Percentiles rank a stretch among this genome's conserved stretches.
These are phyloP conservation scores for Xylaria flabelliformis DNA, from an alignment of 495 filamentous ascomycete genomes.

Conservation along the genomic window DNA sequence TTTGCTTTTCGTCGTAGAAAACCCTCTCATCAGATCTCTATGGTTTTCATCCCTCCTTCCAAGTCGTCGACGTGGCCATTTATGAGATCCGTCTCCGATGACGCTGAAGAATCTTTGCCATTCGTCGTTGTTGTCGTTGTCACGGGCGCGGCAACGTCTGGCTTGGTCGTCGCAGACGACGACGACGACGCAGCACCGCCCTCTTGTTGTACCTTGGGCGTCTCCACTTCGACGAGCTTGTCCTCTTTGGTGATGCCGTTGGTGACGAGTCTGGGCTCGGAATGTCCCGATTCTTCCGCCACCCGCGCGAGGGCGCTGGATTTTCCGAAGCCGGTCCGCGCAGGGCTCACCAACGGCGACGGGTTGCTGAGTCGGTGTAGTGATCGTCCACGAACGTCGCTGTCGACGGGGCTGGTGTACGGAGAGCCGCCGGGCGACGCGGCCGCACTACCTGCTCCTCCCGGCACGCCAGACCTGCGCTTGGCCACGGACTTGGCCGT, in stretches of 20 bases:
- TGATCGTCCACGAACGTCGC: constrained; percentile 58
- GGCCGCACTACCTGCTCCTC: constrained; percentile 23
- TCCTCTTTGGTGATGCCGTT: constrained; percentile 37
- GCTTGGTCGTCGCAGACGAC: constrained; percentile 40
- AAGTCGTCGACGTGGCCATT: constrained; percentile 38
- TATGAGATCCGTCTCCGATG: constrained; percentile 29
- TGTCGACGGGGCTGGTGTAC: constrained; percentile 57
- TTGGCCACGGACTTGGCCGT: constrained; percentile 46
- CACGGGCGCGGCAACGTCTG: constrained; percentile 30
- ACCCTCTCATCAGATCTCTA: constrained; percentile 57
- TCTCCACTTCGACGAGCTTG: constrained; percentile 60
- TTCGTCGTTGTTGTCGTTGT: constrained; percentile 18
- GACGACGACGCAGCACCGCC: constrained; percentile 31
- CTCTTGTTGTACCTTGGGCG: constrained; percentile 57
- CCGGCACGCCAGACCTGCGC: constrained; percentile 47
- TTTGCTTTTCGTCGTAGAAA: constrained; percentile 38
- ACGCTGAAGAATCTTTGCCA: constrained; percentile 31
- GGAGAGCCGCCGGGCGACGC: constrained; percentile 59
- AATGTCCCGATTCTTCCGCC: constrained; percentile 50
- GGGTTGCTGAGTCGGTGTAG: constrained; percentile 59
- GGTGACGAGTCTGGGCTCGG: constrained; percentile 32
- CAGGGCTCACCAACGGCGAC: constrained; percentile 61
- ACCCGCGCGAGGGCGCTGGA: constrained; percentile 60
- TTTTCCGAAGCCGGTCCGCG: constrained; percentile 57
- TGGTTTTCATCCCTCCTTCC: constrained; percentile 63